Conservation (phyloP, 345 rosid species). For the Sisymbrium altissimum region DNA sequence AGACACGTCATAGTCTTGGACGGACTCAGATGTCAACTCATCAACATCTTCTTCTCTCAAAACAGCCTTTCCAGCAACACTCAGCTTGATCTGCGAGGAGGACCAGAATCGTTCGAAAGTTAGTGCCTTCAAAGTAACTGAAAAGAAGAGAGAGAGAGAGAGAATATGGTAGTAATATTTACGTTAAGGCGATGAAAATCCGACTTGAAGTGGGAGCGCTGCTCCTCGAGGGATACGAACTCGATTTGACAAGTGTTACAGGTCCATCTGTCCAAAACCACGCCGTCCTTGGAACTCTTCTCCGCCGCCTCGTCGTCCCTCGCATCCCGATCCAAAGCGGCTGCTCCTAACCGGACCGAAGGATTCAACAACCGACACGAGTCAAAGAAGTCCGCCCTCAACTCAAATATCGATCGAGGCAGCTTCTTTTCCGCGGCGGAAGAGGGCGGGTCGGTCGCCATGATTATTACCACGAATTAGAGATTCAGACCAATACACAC, state of each 20-base stretch:
- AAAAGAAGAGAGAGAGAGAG: not conserved
- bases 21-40: conserved; percentile 66
- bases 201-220: conserved; percentile 88
- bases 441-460: conserved; percentile 32
- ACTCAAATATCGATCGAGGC: conserved; percentile 62
- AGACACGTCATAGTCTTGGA: conserved; percentile 75
- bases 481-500: not conserved
- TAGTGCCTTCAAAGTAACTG: too few relatives aligned
- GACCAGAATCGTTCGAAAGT: not conserved
- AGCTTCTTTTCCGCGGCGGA: conserved; percentile 32
- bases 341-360: conserved; percentile 31
- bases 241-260: conserved; percentile 84
- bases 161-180: not conserved
- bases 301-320: conserved; percentile 36
- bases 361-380: conserved; percentile 54
- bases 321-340: conserved; percentile 28
- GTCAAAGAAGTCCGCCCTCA: conserved; percentile 54
- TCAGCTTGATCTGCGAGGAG: conserved; percentile 61
- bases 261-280: conserved; percentile 62
- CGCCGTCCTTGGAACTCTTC: conserved; percentile 31
- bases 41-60: conserved; percentile 87
- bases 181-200: conserved; percentile 91
- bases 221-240: conserved; percentile 78
- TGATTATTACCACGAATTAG: not conserved
- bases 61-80: conserved; percentile 68